Evolutionary conservation across 192 early-diverging fungal species (phyloP), one percentile per base, ranked within the genome.

Genomic region (Entrophospora sp.): DNA sequence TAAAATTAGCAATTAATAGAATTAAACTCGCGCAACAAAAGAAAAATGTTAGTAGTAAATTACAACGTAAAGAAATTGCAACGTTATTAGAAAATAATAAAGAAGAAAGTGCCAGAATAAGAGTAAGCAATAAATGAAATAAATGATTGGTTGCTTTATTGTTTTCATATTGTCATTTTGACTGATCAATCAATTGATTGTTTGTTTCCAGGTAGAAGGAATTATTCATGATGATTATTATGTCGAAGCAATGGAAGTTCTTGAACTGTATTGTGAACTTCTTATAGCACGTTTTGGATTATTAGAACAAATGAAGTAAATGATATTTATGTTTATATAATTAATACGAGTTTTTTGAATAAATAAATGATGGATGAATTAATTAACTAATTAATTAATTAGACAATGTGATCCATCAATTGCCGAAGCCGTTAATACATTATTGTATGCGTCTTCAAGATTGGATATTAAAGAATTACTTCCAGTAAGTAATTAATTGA

Each of bases 201-300:
- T 58, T 30, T 37, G 2, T n/a, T 53, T 9, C 27, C 2, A 75
- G 74, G 74, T 75, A 1, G 94, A 98, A 60, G 80, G 87, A 69
- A 92, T 98, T 53, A 98, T 98, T 56, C 86, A 93, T 14, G 93
- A 96, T 56, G 96, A 98, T 79, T 87, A 89, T 45, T 80, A 81
- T 53, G 79, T 87, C 20, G 96, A 98, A 71, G 96, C 91, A 0
- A 74, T 96, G 77, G 96, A 98, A 71, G 89, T 94, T 49, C 74
- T 96, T 35, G 91, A 95, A 70, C 83, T 95, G 16, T 91, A 90
- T 65, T 91, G 89, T 66, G 94, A 98, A 66, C 71, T 93, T 25
- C 72, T 98, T n/a, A 62, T 87, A 31, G 89, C 96, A 8, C 85
- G 96, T 9, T 91, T 90, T 64, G 94, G 90, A 1, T 71, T 98